These are phyloP conservation scores for Paramecium sexaurelia DNA, from an alignment of 73 alveolate genomes.

Conservation along the genomic window DNA sequence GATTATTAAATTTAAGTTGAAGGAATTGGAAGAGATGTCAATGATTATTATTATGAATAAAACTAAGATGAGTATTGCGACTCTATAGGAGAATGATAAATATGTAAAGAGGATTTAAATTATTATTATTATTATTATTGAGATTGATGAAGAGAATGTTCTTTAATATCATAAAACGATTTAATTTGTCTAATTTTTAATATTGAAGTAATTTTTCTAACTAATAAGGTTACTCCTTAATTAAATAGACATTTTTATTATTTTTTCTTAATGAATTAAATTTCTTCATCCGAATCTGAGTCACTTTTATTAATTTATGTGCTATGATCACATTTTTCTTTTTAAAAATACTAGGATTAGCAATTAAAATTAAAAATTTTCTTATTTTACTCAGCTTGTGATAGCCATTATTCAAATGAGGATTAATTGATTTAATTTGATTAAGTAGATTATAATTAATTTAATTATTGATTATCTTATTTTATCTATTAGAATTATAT, in stretches of 20 bases:
- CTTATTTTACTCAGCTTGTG: not conserved
- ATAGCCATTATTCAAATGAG: conserved; percentile 45
- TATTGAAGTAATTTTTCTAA: conserved; percentile 30
- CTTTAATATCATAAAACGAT: conserved; percentile 7
- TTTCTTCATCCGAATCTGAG: conserved; percentile 50
- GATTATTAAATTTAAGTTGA: not conserved
- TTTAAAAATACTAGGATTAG: conserved; percentile 10
- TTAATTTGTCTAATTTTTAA: not conserved
- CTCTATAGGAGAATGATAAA: not conserved
- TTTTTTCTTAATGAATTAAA: conserved; percentile 15
- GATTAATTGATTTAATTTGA: conserved; percentile 11
- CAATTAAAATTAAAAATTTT: conserved; percentile 22
- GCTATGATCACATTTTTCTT: conserved; percentile 53
- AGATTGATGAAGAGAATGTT: not conserved
- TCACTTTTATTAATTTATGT: conserved; percentile 8
- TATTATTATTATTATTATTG: not conserved
- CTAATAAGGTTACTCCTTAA: conserved; percentile 38
- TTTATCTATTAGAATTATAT: not conserved
- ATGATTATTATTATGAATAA: not conserved
- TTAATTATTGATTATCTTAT: not conserved
- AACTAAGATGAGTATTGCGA: not conserved
- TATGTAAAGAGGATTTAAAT: not conserved
- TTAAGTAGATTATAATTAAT: conserved; percentile 5
- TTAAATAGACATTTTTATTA: not conserved
- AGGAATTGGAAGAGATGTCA: not conserved